Percentiles rank a stretch among this genome's conserved stretches.
phyloP scores from a whole-genome alignment of 2,329 filamentous ascomycete genomes.

The Colletotrichum incanum region DNA sequence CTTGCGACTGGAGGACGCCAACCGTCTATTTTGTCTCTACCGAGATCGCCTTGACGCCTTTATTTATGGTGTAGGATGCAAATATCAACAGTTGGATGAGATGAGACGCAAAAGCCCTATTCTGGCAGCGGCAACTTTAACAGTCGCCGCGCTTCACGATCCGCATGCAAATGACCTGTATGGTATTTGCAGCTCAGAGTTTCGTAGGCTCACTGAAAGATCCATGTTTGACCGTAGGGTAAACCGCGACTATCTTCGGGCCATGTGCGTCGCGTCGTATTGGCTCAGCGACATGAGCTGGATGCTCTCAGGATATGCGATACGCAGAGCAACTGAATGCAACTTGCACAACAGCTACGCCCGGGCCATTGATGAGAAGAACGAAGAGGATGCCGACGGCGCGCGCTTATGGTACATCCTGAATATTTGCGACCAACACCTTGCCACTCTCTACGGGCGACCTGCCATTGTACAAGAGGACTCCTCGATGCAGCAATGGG shows the following conservation, averaged over 20 bases:
- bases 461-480: slow-evolving; percentile 73
- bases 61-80: slow-evolving; percentile 66
- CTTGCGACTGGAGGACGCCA: slow-evolving; percentile 63
- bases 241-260: slow-evolving; percentile 68
- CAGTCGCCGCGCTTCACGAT: slow-evolving; percentile 72
- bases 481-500: slow-evolving; percentile 70
- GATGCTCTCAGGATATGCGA: slow-evolving; percentile 72
- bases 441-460: slow-evolving; percentile 73
- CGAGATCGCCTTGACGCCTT: slow-evolving; percentile 65
- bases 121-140: slow-evolving; percentile 69
- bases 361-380: slow-evolving; percentile 55
- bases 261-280: slow-evolving; percentile 73
- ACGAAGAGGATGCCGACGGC: slow-evolving; percentile 64
- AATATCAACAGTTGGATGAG: slow-evolving; percentile 64
- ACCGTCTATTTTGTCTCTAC: slow-evolving; percentile 67
- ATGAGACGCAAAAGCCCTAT: slow-evolving; percentile 70
- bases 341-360: slow-evolving; percentile 62
- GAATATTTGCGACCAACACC: slow-evolving; percentile 74
- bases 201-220: slow-evolving; percentile 67
- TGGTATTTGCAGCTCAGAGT: slow-evolving; percentile 68
- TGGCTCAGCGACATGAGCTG: slow-evolving; percentile 76
- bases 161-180: slow-evolving; percentile 67
- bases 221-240: slow-evolving; percentile 55
- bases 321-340: slow-evolving; percentile 64
- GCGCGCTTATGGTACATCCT: slow-evolving; percentile 74